Evolutionary conservation across 2,329 filamentous ascomycete genomes (phyloP).

Genomic region (Neofusicoccum kwambonambiense): DNA sequence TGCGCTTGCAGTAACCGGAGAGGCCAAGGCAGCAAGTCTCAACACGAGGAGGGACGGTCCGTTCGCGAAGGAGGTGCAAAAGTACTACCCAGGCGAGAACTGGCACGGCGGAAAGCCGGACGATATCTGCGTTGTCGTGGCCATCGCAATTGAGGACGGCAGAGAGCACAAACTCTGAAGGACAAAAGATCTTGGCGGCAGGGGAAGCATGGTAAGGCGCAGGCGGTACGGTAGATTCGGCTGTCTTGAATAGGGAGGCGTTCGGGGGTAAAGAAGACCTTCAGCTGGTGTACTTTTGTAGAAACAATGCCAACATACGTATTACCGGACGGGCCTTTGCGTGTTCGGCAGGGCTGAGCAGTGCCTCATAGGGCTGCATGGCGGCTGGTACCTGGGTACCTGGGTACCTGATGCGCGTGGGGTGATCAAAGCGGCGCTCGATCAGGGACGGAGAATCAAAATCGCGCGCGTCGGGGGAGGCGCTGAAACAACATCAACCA

Average conservation of each 20-base stretch:
- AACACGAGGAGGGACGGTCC: constrained; percentile 83
- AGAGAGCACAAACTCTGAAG: constrained; percentile 5
- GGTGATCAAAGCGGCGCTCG: constrained; percentile 9
- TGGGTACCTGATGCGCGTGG: neutral
- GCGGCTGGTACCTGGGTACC: neutral
- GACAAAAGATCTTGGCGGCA: neutral
- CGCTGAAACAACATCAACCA: neutral
- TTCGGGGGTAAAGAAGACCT: neutral
- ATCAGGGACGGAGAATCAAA: constrained; percentile 6
- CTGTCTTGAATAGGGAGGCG: neutral
- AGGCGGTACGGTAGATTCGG: neutral
- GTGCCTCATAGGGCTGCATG: neutral
- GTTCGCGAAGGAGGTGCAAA: constrained; percentile 92
- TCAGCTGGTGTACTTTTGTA: neutral
- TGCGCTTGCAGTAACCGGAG: constrained; percentile 73
- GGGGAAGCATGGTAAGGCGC: constrained; percentile 12
- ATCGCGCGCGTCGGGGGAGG: neutral
- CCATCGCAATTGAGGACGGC: constrained; percentile 36
- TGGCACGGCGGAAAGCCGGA: constrained; percentile 94
- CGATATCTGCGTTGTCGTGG: constrained; percentile 86
- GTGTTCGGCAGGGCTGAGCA: neutral
- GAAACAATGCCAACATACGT: neutral
- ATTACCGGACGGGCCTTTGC: neutral
- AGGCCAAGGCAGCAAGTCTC: constrained; percentile 80
- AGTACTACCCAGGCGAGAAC: constrained; percentile 78